Conservation (phyloP, 441 rosid genomes). For the Pelargonium exstipulatum region DNA sequence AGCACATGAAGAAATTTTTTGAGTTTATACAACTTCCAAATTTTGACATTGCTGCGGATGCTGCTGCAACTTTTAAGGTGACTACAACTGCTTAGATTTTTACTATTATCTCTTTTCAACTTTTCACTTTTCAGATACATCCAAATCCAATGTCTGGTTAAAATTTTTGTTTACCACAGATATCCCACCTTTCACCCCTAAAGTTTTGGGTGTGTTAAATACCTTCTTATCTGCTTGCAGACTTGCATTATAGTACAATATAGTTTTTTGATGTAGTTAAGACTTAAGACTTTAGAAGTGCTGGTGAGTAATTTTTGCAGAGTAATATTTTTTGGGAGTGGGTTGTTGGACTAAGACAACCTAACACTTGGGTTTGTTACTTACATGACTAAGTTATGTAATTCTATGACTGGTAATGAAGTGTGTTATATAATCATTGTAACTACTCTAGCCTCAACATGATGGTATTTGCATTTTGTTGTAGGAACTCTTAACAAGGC, state of each 20-base stretch:
- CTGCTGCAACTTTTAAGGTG: constrained; percentile 98
- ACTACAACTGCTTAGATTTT: constrained; percentile 12
- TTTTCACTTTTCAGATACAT: no score
- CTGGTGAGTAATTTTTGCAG: neutral
- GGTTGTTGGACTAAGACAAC: neutral
- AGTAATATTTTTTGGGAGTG: neutral
- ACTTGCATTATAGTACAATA: no score
- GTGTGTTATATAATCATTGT: neutral
- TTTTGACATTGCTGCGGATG: constrained; percentile 98
- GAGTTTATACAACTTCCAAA: constrained; percentile 90
- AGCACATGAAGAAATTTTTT: constrained; percentile 78
- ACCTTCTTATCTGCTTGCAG: no score
- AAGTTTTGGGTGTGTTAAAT: no score
- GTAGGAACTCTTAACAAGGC: constrained; percentile 91
- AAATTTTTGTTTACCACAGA: no score
- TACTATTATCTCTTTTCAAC: neutral
- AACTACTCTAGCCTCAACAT: constrained; percentile 6
- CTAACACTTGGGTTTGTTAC: neutral
- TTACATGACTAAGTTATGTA: neutral
- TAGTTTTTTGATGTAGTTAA: no score
- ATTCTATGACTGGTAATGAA: neutral
- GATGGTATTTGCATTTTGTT: constrained; percentile 21
- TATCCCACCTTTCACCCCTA: no score
- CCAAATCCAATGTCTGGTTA: no score
- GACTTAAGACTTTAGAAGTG: neutral